Evolutionary conservation across 805 yeast genomes (phyloP).

Genomic region (Metschnikowia reukaufii): DNA sequence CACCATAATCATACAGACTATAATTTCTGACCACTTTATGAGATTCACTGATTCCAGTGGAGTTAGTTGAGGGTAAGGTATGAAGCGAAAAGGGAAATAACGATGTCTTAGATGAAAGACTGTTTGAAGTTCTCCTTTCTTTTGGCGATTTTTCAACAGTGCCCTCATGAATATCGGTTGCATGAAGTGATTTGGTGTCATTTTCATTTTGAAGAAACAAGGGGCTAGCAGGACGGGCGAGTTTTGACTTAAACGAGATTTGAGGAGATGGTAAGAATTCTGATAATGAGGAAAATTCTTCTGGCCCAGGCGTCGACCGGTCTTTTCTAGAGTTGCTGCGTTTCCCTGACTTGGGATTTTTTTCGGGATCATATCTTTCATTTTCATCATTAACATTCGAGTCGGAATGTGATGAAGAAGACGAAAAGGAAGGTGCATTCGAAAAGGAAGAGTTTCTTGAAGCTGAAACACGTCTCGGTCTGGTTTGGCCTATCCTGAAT

Average conservation of each 20-base stretch:
- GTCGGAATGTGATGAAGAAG: neutral
- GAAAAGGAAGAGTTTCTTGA: neutral
- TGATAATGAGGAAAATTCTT: slow-evolving; percentile 26
- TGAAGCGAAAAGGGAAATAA: no score
- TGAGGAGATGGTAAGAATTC: slow-evolving; percentile 32
- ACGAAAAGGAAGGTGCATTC: slow-evolving; percentile 13
- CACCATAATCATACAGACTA: neutral
- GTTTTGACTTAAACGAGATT: slow-evolving; percentile 8
- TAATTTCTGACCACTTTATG: neutral
- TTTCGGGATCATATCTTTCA: neutral
- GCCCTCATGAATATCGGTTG: no score
- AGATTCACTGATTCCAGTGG: neutral
- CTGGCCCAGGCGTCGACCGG: neutral
- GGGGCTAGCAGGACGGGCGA: neutral
- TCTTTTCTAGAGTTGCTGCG: neutral
- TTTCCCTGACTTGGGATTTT: no score
- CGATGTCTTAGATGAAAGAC: no score
- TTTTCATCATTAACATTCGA: neutral
- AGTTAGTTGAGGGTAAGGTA: no score
- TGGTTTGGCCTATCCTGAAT: slow-evolving; percentile 26
- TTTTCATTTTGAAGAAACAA: neutral
- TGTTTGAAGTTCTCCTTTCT: no score
- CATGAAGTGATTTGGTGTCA: no score
- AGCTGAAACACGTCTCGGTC: neutral
- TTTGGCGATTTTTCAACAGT: no score